Base-by-base conservation (phyloP, 495 filamentous ascomycete genomes). In the Penicillium turbatum region DNA sequence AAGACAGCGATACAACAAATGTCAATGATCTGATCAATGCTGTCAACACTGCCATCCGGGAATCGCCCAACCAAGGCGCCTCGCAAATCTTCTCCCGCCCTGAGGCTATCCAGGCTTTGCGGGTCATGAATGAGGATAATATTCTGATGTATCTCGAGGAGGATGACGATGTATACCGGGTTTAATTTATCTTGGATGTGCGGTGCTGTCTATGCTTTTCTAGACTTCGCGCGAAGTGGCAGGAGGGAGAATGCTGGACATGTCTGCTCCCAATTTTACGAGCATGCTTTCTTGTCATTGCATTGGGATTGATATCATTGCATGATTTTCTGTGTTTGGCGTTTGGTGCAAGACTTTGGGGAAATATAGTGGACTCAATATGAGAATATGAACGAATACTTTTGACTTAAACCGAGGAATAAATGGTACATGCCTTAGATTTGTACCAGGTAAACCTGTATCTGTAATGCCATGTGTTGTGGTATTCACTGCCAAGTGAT, bases 101-200 rank as follows among this genome's bases (percentile, higher is more conserved):
- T 1, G 95, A 98, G 73, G 91, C 88, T 3, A 70, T 87, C 47
- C 74, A 81, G 68, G 92, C 89, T 45, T 68, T 98, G 61, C 78
- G 79, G 67, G 81, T 73, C 63, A 86, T 98, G 89, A 85, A 87
- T 53, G 84, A 86, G 39, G 74, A 77, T 67, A 97, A 97, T 64
- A 82, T 89, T 73, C 84, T 98, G 69, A 97, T 97, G 95, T 80
- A 71, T 65, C 73, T 80, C 48, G 77, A 79, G 53, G 72, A 69
- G 10, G 78, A 81, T 21, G 73, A 78, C 17, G 73, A 73, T 29
- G 75, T 81, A 30, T 79, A 76, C 62, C 69, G 74, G 56, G 74
- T 79, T 48, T 79, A 74, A 65, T 60, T 12, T 44, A 12, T 37
- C 15, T 37, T 31, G 11, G 19, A 34, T 55, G 24, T 45, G 34